Conservation (phyloP, 164 flowering plant species). For the Dillenia turbinata region DNA sequence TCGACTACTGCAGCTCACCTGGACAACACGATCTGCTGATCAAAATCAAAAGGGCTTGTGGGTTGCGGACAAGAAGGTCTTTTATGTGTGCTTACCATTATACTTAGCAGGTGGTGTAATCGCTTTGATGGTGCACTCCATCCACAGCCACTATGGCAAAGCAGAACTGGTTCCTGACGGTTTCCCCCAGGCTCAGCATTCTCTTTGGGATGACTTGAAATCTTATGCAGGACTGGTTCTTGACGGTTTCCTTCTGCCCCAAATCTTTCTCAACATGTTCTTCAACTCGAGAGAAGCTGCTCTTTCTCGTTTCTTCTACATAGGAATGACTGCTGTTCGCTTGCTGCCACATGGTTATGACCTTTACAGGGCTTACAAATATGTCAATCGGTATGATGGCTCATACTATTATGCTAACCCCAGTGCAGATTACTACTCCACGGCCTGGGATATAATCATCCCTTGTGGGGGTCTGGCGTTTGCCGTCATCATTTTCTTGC, state of each 20-base stretch:
- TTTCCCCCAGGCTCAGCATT: conserved; percentile 8
- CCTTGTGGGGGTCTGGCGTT: conserved; percentile 38
- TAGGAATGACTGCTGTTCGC: conserved; percentile 51
- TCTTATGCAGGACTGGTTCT: conserved; percentile 64
- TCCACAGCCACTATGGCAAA: conserved; percentile 4
- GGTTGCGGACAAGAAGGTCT: conserved; percentile 41
- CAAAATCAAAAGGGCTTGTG: conserved; percentile 24
- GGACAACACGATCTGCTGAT: conserved; percentile 34
- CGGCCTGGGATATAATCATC: conserved; percentile 62
- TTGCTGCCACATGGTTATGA: conserved; percentile 67
- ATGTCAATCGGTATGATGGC: conserved; percentile 4
- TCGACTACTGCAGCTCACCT: conserved; percentile 56
- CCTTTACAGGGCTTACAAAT: conserved; percentile 41
- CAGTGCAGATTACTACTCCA: conserved; percentile 41
- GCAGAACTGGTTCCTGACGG: background rate
- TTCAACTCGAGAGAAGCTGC: conserved; percentile 30
- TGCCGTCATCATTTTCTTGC: conserved; percentile 46
- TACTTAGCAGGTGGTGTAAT: conserved; percentile 36
- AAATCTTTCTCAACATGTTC: conserved; percentile 52
- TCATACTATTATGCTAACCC: conserved; percentile 46
- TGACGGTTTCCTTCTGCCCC: conserved; percentile 69
- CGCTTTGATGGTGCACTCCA: conserved; percentile 29
- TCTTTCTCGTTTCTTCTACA: conserved; percentile 42
- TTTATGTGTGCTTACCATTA: conserved; percentile 29
- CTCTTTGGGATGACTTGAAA: conserved; percentile 36